Conservation (phyloP, 306 rosid genomes). For the Ceratonia siliqua region DNA sequence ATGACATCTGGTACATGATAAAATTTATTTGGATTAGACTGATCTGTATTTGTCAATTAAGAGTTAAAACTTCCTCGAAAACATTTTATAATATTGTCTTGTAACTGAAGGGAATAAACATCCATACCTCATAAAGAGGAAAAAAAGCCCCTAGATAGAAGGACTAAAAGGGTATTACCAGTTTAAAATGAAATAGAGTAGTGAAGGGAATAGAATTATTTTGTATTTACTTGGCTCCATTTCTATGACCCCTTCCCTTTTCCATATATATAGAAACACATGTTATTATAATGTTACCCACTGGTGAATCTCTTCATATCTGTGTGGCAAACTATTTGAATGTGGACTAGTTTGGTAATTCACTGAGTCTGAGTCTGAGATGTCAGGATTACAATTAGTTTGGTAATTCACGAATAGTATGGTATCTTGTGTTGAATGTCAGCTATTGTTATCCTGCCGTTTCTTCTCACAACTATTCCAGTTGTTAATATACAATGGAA, state of each 20-base stretch:
- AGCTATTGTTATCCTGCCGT: constrained; percentile 16
- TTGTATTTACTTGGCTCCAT: background rate
- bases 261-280: background rate
- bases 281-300: constrained; percentile 7
- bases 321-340: no score
- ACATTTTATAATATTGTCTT: constrained; percentile 2
- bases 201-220: no score
- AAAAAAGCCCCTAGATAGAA: background rate
- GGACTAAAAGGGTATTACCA: background rate
- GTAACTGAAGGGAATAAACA: background rate
- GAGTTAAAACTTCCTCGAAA: background rate
- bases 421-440: no score
- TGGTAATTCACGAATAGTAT: no score
- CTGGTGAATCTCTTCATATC: no score
- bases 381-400: no score
- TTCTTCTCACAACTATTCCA: constrained; percentile 4
- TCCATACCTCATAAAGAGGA: background rate
- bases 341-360: no score
- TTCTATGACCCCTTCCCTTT: background rate
- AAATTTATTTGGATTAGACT: background rate
- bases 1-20: background rate
- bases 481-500: constrained; percentile 25
- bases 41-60: background rate
- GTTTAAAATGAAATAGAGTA: no score
- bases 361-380: no score